Base-by-base conservation (phyloP, 768 basidiomycete genomes). In the Guyanaporus albipodus region DNA sequence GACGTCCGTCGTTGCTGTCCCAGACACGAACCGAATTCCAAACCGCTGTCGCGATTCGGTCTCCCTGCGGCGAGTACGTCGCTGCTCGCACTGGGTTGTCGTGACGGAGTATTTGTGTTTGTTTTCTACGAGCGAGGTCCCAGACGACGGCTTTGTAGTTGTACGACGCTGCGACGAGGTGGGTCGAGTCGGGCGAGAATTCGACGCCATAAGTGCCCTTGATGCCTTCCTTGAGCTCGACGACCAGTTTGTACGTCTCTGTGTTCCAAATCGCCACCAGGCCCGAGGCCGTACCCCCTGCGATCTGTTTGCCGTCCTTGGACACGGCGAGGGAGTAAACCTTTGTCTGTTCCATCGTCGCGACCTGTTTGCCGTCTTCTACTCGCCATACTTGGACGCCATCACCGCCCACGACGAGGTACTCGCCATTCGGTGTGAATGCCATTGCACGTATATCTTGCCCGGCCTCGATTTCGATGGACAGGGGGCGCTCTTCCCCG, bases 11-110 rank as follows among this genome's bases (percentile, higher is more conserved):
- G 6, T 19, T 14, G 37, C 44, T 33, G 31, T 50, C 31, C 15
- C 26, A 42, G 21, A 50, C 12, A 5, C 21, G 31, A 22, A 53
- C 4, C 11, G 23, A 23, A 11, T 32, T 7, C 2, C 15, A 8
- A 2, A 0, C 12, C 3, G 23, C 29, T 18, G 44, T 46, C 12
- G 44, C 44, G 8, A 46, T 39, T 8, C 44, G 37, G 24, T 31
- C 19, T 2, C 48, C 48, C 6, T 45, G 12, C 3, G 42, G 42
- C 12, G 48, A 49, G 22, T 38, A 49, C 6, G 32, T 49, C 6
- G 40, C 39, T 14, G 43, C 21, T 1, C 8, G 10, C 7, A 38
- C 18, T 19, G 4, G 7, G 9, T 6, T 7, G 0, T 42, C 12
- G 14, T 26, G 33, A 3, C 6, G 18, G 19, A 22, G 6, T 22